Percentiles rank a stretch among this genome's conserved stretches.
Evolutionary conservation across 2,329 filamentous ascomycete genomes (phyloP).

Genomic region (Trichoderma brevicompactum): DNA sequence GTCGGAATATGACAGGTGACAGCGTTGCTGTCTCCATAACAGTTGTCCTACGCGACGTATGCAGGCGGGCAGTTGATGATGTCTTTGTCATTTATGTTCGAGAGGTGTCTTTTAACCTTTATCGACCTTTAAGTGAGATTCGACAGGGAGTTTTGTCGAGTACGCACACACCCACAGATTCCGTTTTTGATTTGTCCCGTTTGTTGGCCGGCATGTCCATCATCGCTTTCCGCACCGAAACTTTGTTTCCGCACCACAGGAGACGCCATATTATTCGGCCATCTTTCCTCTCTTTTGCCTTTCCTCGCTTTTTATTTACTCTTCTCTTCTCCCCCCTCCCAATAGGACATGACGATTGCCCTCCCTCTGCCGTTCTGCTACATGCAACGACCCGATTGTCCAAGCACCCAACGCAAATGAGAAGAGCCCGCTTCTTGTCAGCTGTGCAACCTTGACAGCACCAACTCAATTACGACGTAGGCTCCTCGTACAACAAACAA

Average conservation of each 20-base stretch:
- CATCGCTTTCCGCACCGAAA: conserved; percentile 14
- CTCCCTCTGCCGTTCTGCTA: not conserved
- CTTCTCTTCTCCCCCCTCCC: not conserved
- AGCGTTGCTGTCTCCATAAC: not conserved
- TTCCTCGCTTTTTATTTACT: not conserved
- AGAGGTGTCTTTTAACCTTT: not conserved
- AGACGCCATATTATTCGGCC: conserved; percentile 1
- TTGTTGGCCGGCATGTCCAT: conserved; percentile 8
- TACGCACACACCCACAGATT: not conserved
- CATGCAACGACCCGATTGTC: conserved; percentile 11
- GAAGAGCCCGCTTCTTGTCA: conserved; percentile 8
- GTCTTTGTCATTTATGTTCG: conserved; percentile 6
- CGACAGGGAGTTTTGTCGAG: not conserved
- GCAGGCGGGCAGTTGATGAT: conserved; percentile 14
- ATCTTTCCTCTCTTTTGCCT: not conserved
- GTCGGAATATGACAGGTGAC: conserved; percentile 27
- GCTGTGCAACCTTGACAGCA: conserved; percentile 5
- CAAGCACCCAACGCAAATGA: not conserved
- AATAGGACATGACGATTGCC: not conserved
- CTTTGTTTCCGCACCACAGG: conserved; percentile 13
- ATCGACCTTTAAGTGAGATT: not conserved
- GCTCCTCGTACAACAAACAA: conserved; percentile 18
- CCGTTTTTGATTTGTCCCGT: not conserved
- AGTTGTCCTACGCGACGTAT: conserved; percentile 9
- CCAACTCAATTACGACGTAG: conserved; percentile 19